Percentiles rank a stretch among this genome's conserved stretches.
Evolutionary conservation across 495 filamentous ascomycete species (phyloP).

Genomic region (Penicillium odoratum): DNA sequence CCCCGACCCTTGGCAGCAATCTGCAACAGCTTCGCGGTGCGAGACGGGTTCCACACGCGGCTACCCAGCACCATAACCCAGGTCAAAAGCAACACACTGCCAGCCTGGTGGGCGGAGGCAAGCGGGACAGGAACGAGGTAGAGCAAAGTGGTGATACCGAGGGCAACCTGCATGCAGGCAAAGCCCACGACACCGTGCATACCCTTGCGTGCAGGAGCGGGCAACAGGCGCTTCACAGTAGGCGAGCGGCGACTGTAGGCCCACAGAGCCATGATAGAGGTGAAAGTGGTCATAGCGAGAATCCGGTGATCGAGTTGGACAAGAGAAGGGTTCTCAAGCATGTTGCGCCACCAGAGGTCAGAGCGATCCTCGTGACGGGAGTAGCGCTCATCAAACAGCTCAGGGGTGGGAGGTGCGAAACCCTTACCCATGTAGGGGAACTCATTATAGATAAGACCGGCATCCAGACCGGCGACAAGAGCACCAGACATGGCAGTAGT

Average conservation of each 20-base stretch:
- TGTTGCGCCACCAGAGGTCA: constrained; percentile 93
- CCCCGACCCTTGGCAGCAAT: constrained; percentile 41
- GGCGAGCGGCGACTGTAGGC: constrained; percentile 69
- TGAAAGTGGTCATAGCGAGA: constrained; percentile 85
- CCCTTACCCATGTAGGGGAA: constrained; percentile 93
- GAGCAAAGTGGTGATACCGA: constrained; percentile 87
- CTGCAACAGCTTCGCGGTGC: constrained; percentile 50
- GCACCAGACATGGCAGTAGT: constrained; percentile 89
- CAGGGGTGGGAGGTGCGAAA: constrained; percentile 72
- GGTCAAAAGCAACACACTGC: constrained; percentile 79
- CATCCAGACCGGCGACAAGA: constrained; percentile 91
- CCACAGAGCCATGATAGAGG: constrained; percentile 72
- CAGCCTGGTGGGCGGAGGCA: constrained; percentile 91
- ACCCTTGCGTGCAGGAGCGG: constrained; percentile 64
- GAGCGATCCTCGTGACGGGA: constrained; percentile 70
- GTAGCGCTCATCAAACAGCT: constrained; percentile 86
- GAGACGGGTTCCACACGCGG: constrained; percentile 55
- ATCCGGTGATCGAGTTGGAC: constrained; percentile 97
- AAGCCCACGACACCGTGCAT: constrained; percentile 81
- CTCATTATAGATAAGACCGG: constrained; percentile 96
- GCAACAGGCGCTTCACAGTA: constrained; percentile 61
- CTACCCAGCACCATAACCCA: constrained; percentile 75
- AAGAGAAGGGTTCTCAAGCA: constrained; percentile 91
- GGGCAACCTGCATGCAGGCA: constrained; percentile 73
- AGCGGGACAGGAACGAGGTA: constrained; percentile 89